These are phyloP conservation scores for Erodium chrysanthum DNA, from an alignment of 441 rosid species.

Conservation along the genomic window DNA sequence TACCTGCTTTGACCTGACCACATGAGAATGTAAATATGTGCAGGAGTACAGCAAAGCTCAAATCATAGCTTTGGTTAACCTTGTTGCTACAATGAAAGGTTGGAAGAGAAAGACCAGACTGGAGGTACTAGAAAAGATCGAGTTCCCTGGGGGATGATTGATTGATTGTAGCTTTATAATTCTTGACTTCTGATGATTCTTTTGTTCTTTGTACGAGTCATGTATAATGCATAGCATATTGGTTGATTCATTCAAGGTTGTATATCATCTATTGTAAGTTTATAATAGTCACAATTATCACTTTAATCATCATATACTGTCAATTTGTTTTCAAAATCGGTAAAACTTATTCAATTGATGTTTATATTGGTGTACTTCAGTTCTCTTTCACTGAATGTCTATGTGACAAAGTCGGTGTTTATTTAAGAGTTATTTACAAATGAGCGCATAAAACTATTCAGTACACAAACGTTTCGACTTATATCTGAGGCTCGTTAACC, in stretches of 20 bases:
- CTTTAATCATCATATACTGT: neutral
- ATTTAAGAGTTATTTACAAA: too few species aligned
- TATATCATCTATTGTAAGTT: constrained; percentile 23
- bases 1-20: neutral
- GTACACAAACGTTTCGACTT: too few species aligned
- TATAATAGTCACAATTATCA: constrained; percentile 17
- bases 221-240: constrained; percentile 26
- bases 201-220: constrained; percentile 16
- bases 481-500: too few species aligned
- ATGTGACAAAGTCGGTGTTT: too few species aligned
- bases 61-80: constrained; percentile 65
- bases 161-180: constrained; percentile 16
- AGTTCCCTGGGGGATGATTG: constrained; percentile 29
- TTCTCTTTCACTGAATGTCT: too few species aligned
- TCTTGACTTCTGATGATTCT: neutral
- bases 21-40: neutral
- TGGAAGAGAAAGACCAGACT: constrained; percentile 91
- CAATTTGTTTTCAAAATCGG: too few species aligned
- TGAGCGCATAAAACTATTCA: too few species aligned
- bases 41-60: constrained; percentile 82
- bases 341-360: too few species aligned
- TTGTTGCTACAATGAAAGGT: constrained; percentile 83
- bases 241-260: constrained; percentile 24
- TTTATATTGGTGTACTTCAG: too few species aligned
- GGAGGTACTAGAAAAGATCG: constrained; percentile 81